Evolutionary conservation across 2,329 filamentous ascomycete genomes (phyloP).

Genomic region (Coniella lustricola): DNA sequence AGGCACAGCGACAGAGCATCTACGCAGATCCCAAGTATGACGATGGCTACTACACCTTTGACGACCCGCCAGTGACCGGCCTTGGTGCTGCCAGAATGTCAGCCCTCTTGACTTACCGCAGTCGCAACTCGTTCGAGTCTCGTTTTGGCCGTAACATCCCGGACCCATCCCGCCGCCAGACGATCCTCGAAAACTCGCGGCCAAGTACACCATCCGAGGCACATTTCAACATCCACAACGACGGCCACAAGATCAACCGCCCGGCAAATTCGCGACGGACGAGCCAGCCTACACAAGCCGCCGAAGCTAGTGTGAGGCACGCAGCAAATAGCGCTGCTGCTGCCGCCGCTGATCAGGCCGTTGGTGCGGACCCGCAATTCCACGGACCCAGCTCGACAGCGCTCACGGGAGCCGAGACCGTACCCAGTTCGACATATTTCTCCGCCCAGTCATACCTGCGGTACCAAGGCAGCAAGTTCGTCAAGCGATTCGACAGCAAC

Average conservation of each 20-base stretch:
- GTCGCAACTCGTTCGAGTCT: conserved; percentile 92
- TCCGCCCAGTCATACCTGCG: conserved; percentile 96
- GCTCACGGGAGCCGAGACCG: conserved; percentile 42
- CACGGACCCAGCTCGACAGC: conserved; percentile 52
- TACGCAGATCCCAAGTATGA: conserved; percentile 98
- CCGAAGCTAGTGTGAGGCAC: conserved; percentile 4
- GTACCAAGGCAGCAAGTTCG: conserved; percentile 95
- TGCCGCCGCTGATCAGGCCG: conserved; percentile 26
- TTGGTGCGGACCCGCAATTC: conserved; percentile 59
- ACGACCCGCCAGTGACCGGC: conserved; percentile 78
- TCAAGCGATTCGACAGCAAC: conserved; percentile 94
- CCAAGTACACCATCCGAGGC: conserved; percentile 59
- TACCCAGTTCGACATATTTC: conserved; percentile 75
- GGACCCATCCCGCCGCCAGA: conserved; percentile 75
- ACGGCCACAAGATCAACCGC: conserved; percentile 63
- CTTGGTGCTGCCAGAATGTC: conserved; percentile 95
- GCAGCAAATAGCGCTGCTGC: background rate
- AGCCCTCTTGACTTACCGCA: conserved; percentile 89
- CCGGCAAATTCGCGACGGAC: conserved; percentile 40
- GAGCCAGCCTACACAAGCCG: conserved; percentile 27
- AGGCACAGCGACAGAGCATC: conserved; percentile 85
- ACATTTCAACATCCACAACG: conserved; percentile 77
- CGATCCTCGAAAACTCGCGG: conserved; percentile 63
- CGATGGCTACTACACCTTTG: conserved; percentile 86
- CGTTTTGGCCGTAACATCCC: conserved; percentile 91